Evolutionary conservation across 306 rosid species (phyloP), one percentile per base, ranked within the genome.

Genomic region (Prunus persica): DNA sequence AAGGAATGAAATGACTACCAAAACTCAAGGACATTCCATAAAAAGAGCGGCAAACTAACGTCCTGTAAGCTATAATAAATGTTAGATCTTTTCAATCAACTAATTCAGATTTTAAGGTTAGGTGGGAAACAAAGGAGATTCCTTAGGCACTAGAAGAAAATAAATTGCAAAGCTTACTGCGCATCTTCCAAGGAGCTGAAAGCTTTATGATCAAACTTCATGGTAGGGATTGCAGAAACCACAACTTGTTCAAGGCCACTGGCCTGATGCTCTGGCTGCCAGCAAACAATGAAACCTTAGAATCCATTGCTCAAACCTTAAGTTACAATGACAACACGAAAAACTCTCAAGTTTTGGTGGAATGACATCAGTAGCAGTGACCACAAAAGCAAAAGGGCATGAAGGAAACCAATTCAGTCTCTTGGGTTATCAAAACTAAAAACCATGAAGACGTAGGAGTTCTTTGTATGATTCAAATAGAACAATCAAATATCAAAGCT

Each of bases 211-310:
- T 90, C 70, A 85, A 84, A 90, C 83, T 90, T 94, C 97, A 88
- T 85, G 72, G 98, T 90, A 16, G 98, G 98, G 78, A 94, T 94
- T 46, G 97, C 97, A 52, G 94, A 89, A 77, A 94, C 87, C 78
- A 90, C 74, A 90, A 87, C 87, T 56, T 92, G 93, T 78, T 86
- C 97, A 43, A 89, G 79, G 75, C 88, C 93, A 67, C 87, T 85
- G 67, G 62, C 84, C 69, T 65, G 92, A 79, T 85, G 88, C 82
- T 90, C 96, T 85, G 95, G 95, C 98, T 92, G 93, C 80, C 89
- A 85, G 73, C 72, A 85, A 92, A 84, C 88, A 86, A 81, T 32
- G 80, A 71, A 86, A 86, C 78, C 72, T 88, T 80, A 83, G 82
- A 87, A 80, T 55, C 66, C 83, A 50, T 45, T 75, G 32, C 80